Evolutionary conservation across 73 alveolate species (phyloP).

Genomic region (Stentor coeruleus): DNA sequence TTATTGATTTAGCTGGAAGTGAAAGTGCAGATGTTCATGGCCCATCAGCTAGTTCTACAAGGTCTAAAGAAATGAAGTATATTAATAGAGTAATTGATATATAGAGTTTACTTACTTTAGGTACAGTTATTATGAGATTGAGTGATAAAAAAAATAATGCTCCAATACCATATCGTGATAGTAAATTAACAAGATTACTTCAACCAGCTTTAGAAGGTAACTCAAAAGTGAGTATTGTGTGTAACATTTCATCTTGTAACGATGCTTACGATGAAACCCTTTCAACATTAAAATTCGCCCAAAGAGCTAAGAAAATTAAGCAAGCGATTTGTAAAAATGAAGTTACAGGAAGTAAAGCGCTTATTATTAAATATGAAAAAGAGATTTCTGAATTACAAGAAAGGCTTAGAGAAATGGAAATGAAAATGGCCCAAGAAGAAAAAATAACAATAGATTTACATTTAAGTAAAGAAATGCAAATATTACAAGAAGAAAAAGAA

Average conservation of each 20-base stretch:
- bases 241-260: not conserved
- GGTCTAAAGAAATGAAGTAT: no score
- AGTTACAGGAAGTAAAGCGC: conserved; percentile 50
- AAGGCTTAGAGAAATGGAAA: conserved; percentile 25
- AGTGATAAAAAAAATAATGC: conserved; percentile 44
- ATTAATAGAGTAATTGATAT: no score
- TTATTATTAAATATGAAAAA: conserved; percentile 45
- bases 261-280: not conserved
- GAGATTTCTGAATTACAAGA: conserved; percentile 51
- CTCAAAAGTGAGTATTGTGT: not conserved
- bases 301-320: conserved; percentile 53
- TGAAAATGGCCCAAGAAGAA: no score
- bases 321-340: conserved; percentile 40
- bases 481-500: no score
- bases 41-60: no score
- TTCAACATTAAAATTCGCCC: not conserved
- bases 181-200: not conserved
- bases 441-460: no score
- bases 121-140: no score
- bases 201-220: not conserved
- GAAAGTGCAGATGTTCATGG: no score
- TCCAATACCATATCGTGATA: conserved; percentile 22
- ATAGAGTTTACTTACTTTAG: no score
- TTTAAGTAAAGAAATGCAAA: no score
- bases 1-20: no score